Evolutionary conservation across 2,329 filamentous ascomycete genomes (phyloP), one percentile per base, ranked within the genome.

Genomic region (Aspergillus alliaceus): DNA sequence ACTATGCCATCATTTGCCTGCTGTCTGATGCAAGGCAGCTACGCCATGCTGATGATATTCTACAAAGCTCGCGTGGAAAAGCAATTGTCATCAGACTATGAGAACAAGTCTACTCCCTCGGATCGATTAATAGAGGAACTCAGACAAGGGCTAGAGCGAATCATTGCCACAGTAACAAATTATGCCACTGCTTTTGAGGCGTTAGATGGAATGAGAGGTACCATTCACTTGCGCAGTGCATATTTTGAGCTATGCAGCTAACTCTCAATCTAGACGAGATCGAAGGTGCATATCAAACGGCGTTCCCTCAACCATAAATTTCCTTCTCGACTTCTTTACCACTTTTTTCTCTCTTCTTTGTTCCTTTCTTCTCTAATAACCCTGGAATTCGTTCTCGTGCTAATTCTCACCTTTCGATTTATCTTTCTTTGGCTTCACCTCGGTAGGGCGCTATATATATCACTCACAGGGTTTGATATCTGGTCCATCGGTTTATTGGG

Each of bases 1-100:
- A 79, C 77, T 2, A 79, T 79, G 76, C 77, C 77, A 1, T 76
- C 75, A 0, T 79, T 79, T 57, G 76, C 77, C 22, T 79, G 76
- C 64, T 80, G 77, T 58, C 68, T 77, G 7, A 78, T 79, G 76
- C 77, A 79, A 59, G 73, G 74, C 39, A 78, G 76, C 58, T 80
- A 80, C 57, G 76, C 76, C 5, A 71, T 79, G 68, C 64, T 79
- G 15, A 80, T 79, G 77, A 68, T 78, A 7, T 78, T 72, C 53
- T 77, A 76, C 61, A 77, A 77, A 56, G 71, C 72, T 9, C 70
- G 72, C 12, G 70, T 75, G n/a, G 66, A 69, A 47, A 74, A 73
- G 37, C 68, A 72, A 25, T 51, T 68, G 6, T 65, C 67, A 1
- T 64, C 65, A 1, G 68, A 69, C 11, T 60, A 61, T 11, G 61